Evolutionary conservation across 768 basidiomycete genomes (phyloP), one percentile per base, ranked within the genome.

Genomic region (Trametes villosa): DNA sequence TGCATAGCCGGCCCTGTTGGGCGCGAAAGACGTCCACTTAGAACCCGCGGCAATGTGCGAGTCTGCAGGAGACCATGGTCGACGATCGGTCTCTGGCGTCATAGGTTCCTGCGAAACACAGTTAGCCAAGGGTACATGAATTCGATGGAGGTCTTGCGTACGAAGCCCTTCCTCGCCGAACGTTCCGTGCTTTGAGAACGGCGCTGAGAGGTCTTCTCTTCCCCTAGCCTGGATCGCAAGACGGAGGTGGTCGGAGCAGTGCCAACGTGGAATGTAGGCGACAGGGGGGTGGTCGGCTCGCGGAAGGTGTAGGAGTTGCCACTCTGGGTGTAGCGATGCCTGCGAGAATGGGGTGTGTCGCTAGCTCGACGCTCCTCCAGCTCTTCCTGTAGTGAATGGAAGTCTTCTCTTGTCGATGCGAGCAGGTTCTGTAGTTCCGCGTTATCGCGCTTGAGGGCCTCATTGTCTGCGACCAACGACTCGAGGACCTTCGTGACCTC

Each of bases 391-490:
- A 93, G 69, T 1, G 75, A 70, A 56, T 86, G 84, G 5, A 88
- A 71, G 62, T 95, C 91, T 68, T 96, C 93, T 27, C 92, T 83
- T 1, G 90, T 81, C 50, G 93, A 90, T 2, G 83, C 74, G 8
- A 98, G 77, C 9, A 94, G 73, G 47, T 81, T 82, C 59, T 91
- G 88, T 48, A 96, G 74, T 68, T 96, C 92, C 8, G 83, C 81
- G 59, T 91, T 93, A 67, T 94, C 92, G 20, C 84, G 86, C 72
- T 91, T 92, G 53, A 96, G 75, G 26, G 80, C 80, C 65, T 95
- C 91, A 67, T 94, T 96, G 67, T 92, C 91, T 33, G 86, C 84
- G 9, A 95, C 93, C 30, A 96, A 79, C n/a, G 88, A 86, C 70
- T 94, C 92, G 15, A 97, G 76, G 13, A 94, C 86, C 54, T 79